phyloP scores from a whole-genome alignment of 352 stramenopile species.

The Pythium periplocum region DNA sequence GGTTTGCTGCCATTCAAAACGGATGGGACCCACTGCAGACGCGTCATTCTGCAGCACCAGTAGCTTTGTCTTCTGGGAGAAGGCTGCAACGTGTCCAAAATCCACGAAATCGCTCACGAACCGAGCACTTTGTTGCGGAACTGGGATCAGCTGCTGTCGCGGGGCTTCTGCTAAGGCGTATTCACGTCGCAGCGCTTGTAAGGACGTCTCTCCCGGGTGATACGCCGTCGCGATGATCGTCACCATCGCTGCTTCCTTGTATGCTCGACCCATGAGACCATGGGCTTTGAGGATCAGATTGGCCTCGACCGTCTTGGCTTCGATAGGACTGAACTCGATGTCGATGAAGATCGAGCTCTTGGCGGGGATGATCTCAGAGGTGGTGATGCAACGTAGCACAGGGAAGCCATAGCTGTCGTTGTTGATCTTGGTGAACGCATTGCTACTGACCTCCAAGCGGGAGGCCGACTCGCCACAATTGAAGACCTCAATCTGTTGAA shows the following conservation, averaged over 20 bases:
- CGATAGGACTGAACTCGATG: conserved; percentile 73
- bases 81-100: conserved; percentile 56
- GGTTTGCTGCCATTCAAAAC: conserved; percentile 54
- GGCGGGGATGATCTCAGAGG: conserved; percentile 52
- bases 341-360: conserved; percentile 62
- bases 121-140: conserved; percentile 34
- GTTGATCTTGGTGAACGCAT: conserved; percentile 53
- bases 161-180: conserved; percentile 17
- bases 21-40: conserved; percentile 5
- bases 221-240: conserved; percentile 56
- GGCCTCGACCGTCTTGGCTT: conserved; percentile 42
- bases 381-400: conserved; percentile 45
- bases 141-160: conserved; percentile 21
- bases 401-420: conserved; percentile 42
- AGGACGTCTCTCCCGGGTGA: conserved; percentile 32
- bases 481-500: conserved; percentile 75
- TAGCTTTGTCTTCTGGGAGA: conserved; percentile 37
- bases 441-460: conserved; percentile 54
- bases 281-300: conserved; percentile 61
- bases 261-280: conserved; percentile 58
- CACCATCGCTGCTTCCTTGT: conserved; percentile 62
- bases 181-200: conserved; percentile 29
- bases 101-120: conserved; percentile 51
- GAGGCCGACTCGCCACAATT: conserved; percentile 70
- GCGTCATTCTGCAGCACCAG: conserved; percentile 46